Evolutionary conservation across 441 rosid genomes (phyloP).

Genomic region (Geranium incanum): DNA sequence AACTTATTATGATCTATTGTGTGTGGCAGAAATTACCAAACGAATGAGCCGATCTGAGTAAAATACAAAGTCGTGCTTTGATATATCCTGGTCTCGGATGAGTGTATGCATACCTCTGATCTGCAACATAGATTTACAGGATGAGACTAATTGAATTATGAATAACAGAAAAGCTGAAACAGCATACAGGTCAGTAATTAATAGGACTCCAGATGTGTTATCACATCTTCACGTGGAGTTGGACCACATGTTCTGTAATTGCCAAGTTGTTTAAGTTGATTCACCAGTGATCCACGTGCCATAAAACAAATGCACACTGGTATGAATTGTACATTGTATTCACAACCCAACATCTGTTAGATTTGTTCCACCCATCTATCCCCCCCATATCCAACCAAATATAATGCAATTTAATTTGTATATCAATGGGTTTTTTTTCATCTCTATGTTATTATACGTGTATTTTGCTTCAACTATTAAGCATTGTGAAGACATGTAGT

Average conservation of each 20-base stretch:
- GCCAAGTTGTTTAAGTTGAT: no score
- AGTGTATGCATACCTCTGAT: conserved; percentile 98
- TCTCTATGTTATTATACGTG: background rate
- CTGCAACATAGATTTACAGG: conserved; percentile 36
- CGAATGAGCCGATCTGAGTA: conserved; percentile 95
- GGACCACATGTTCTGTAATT: background rate
- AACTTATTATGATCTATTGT: background rate
- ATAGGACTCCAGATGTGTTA: background rate
- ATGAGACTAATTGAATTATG: conserved; percentile 19
- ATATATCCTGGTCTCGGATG: conserved; percentile 82
- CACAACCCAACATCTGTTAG: no score
- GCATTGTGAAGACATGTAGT: no score
- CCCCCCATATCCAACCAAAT: no score
- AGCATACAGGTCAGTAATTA: background rate
- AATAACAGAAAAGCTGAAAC: background rate
- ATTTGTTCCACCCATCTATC: no score
- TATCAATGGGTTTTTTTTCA: background rate
- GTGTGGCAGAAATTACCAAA: conserved; percentile 44
- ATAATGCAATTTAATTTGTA: no score
- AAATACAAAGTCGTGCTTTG: conserved; percentile 94
- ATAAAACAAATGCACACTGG: no score
- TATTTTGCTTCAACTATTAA: background rate
- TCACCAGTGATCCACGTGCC: no score
- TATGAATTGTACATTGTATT: no score
- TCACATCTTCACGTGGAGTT: background rate